These are phyloP conservation scores for Claviceps africana DNA, from an alignment of 2,329 filamentous ascomycete species.

Conservation along the genomic window DNA sequence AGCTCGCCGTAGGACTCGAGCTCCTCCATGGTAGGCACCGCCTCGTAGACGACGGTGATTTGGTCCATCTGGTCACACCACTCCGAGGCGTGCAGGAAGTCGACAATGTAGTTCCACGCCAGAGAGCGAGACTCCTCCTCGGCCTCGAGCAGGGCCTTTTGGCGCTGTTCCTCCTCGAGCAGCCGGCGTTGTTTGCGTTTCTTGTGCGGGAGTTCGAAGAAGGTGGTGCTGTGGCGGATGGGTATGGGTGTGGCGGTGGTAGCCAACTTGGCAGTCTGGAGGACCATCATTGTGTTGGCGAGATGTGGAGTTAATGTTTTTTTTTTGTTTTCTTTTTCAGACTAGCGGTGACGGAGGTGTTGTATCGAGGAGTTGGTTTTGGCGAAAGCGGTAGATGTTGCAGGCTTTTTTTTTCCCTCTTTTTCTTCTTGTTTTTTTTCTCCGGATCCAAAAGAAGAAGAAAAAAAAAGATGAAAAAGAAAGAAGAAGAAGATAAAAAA, in stretches of 20 bases:
- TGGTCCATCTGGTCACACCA: conserved; percentile 19
- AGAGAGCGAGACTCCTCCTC: conserved; percentile 17
- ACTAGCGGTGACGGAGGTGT: not conserved
- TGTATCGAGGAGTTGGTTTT: no score
- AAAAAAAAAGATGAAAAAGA: no score
- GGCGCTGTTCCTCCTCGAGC: conserved; percentile 9
- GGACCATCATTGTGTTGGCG: not conserved
- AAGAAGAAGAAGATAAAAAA: no score
- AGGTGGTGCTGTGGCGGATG: conserved; percentile 6
- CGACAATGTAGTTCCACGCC: conserved; percentile 19
- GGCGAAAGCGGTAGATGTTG: no score
- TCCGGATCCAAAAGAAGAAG: no score
- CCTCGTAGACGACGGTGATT: conserved; percentile 21
- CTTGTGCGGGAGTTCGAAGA: conserved; percentile 13
- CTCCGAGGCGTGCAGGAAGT: conserved; percentile 15
- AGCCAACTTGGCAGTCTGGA: conserved; percentile 5
- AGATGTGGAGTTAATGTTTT: not conserved
- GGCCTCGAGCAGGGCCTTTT: conserved; percentile 15
- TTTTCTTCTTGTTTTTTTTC: no score
- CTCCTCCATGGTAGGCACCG: conserved; percentile 20
- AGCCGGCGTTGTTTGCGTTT: conserved; percentile 10
- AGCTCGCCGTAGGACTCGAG: conserved; percentile 19
- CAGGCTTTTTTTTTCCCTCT: no score
- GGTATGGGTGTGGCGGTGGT: conserved; percentile 4
- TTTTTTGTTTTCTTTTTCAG: not conserved